Evolutionary conservation across 1,139 yeast genomes (phyloP), one percentile per base, ranked within the genome.

Genomic region (Saccharomycopsis crataegensis): DNA sequence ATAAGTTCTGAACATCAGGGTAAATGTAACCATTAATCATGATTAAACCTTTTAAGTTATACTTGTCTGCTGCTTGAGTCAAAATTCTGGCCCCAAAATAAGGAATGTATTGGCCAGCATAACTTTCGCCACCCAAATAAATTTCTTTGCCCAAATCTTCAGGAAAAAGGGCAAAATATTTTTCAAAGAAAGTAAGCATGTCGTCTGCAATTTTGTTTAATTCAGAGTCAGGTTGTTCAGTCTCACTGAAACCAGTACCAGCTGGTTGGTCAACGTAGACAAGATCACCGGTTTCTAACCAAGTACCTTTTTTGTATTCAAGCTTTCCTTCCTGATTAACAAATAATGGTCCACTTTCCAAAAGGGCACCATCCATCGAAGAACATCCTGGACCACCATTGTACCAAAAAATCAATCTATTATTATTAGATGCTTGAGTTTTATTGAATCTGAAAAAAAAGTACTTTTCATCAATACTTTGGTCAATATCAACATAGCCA

Each of bases 311-410:
- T 62, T 83, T 84, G 40, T 60, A 61, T 57, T 67, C 68, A 8
- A 77, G 76, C 57, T 77, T 63, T 11, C 66, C 62, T 9, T 74
- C 64, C 1, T 66, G 61, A 54, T 69, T 65, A 38, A 85, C 71
- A 49, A 91, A 70, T 58, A 84, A 77, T 0, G 95, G 95, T 0
- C 96, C 96, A 3, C 82, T 69, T 64, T 87, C 96, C 78, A 87
- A 78, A 59, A 87, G 67, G 0, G 91, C 91, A 2, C 96, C 96
- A 66, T 87, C 96, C 87, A 86, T 78, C 1, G 91, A 84, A 8
- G 93, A 85, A 66, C 96, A 87, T 0, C 96, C 96, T 0, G 88
- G 88, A 0, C 88, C 88, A 41, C 95, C 95, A 65, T 87, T 87
- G 46, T 86, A 73, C 96, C 96, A 87, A 57, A 87, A 77, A 17